Evolutionary conservation across 805 yeast genomes (phyloP).

Genomic region (Saturnispora saitoi): DNA sequence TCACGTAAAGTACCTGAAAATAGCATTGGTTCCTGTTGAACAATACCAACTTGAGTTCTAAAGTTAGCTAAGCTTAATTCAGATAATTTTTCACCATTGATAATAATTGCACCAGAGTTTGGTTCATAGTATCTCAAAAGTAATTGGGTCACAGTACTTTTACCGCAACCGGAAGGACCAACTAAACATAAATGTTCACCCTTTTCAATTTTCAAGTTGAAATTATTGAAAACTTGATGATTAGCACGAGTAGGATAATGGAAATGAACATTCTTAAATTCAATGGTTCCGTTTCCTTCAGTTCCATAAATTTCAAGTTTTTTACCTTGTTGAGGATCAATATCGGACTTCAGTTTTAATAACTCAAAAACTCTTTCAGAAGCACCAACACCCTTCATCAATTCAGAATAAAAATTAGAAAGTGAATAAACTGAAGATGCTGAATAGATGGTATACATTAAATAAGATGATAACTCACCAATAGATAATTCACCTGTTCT

Average conservation of each 20-base stretch:
- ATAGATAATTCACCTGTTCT: constrained; percentile 65
- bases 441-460: constrained; percentile 92
- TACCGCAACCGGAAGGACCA: constrained; percentile 97
- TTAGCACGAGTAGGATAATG: constrained; percentile 80
- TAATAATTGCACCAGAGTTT: constrained; percentile 46
- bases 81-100: constrained; percentile 57
- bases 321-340: constrained; percentile 57
- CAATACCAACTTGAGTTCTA: constrained; percentile 75
- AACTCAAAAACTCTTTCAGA: constrained; percentile 86
- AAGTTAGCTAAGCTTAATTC: constrained; percentile 63
- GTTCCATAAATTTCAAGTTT: constrained; percentile 22
- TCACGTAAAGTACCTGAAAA: constrained; percentile 82
- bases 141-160: constrained; percentile 77
- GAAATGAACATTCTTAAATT: constrained; percentile 56
- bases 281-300: constrained; percentile 44
- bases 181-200: constrained; percentile 90
- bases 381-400: constrained; percentile 97
- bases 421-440: constrained; percentile 89
- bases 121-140: constrained; percentile 82
- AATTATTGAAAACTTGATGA: constrained; percentile 50
- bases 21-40: constrained; percentile 85
- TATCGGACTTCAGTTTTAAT: constrained; percentile 66
- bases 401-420: constrained; percentile 83
- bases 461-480: constrained; percentile 85
- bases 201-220: constrained; percentile 53